These are phyloP conservation scores for Ophiostoma triangulosporum DNA, from an alignment of 2,329 filamentous ascomycete genomes.

Conservation along the genomic window DNA sequence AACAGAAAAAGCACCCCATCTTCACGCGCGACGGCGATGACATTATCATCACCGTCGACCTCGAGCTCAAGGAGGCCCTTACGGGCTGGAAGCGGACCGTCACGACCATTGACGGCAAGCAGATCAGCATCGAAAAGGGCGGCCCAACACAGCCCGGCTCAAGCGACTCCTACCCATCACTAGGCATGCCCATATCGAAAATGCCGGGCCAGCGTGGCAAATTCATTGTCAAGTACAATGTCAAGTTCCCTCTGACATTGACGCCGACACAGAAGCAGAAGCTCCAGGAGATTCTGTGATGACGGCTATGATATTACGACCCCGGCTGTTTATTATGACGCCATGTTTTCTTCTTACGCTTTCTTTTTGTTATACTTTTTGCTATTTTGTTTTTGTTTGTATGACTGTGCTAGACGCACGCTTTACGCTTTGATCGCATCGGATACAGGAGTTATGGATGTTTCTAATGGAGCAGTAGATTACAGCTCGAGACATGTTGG, in stretches of 20 bases:
- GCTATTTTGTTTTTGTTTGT: not conserved
- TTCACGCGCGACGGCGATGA: constrained; percentile 85
- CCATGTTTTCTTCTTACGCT: not conserved
- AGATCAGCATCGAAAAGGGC: constrained; percentile 62
- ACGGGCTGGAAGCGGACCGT: constrained; percentile 91
- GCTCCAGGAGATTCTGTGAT: constrained; percentile 63
- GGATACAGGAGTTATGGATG: constrained; percentile 1
- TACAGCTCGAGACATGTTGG: not conserved
- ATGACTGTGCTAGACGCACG: not conserved
- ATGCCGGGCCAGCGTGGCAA: constrained; percentile 74
- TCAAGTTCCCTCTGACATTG: constrained; percentile 76
- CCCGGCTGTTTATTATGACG: not conserved
- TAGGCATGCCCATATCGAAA: constrained; percentile 94
- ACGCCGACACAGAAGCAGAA: constrained; percentile 66
- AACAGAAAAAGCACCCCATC: constrained; percentile 64
- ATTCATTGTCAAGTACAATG: constrained; percentile 79
- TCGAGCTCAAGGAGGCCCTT: constrained; percentile 84
- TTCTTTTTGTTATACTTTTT: not conserved
- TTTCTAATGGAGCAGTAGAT: not conserved
- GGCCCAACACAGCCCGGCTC: constrained; percentile 79
- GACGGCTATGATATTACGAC: not conserved
- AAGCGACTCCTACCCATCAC: constrained; percentile 64
- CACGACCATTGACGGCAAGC: constrained; percentile 82
- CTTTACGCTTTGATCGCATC: not conserved
- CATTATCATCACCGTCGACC: constrained; percentile 61